Evolutionary conservation across 768 basidiomycete species (phyloP).

Genomic region (Amanita phalloides): DNA sequence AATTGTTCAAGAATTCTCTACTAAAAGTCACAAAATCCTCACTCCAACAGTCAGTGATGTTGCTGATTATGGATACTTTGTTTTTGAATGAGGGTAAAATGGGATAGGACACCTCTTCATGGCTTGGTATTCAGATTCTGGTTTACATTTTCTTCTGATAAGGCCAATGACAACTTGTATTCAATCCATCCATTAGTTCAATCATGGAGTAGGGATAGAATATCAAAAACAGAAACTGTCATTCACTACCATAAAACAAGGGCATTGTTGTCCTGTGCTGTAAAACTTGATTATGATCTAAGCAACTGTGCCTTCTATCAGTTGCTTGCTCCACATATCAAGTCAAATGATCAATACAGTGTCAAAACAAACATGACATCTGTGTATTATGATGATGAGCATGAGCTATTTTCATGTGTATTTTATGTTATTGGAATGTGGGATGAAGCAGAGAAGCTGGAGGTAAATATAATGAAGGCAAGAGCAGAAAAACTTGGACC

Average conservation of each 20-base stretch:
- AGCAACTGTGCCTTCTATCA: not conserved
- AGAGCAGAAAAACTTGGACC: too few relatives aligned
- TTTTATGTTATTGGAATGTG: not conserved
- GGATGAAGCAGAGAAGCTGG: not conserved
- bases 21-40: too few relatives aligned
- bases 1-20: too few relatives aligned
- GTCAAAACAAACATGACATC: not conserved
- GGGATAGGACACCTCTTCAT: conserved; percentile 9
- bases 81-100: not conserved
- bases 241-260: not conserved
- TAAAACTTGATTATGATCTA: not conserved
- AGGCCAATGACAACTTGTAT: conserved; percentile 3
- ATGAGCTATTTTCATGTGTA: not conserved
- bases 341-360: not conserved
- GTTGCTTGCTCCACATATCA: not conserved
- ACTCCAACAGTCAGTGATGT: too few relatives aligned
- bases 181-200: conserved; percentile 9
- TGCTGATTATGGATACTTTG: not conserved
- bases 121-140: conserved; percentile 10
- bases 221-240: not conserved
- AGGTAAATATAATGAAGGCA: too few relatives aligned
- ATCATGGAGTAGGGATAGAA: not conserved
- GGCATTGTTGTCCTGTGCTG: not conserved
- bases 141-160: conserved; percentile 10
- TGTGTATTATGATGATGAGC: not conserved